Evolutionary conservation across 1,284 basidiomycete genomes (phyloP), one percentile per base, ranked within the genome.

Genomic region (Chalciporus sp.): DNA sequence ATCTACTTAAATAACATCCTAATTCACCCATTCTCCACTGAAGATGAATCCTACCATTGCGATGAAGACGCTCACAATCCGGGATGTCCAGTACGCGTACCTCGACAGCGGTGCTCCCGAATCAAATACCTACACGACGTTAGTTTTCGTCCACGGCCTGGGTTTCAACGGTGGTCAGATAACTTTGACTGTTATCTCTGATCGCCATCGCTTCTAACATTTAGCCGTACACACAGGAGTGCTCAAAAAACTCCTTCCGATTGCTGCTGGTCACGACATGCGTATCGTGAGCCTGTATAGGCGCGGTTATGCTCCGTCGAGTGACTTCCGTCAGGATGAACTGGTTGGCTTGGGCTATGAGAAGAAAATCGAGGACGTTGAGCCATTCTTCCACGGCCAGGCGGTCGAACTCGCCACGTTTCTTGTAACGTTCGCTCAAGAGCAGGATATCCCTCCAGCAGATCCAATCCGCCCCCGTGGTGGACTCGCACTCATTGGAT

Each of bases 301-400:
- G 49, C 65, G 65, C 4, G 68, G 68, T 0, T 67, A 70, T n/a
- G 0, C 43, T 3, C 61, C 61, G 4, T 70, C 68, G 17, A 68
- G 67, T 20, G 41, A 56, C 12, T 67, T 65, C 26, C 27, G 35
- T 37, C 50, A 53, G 0, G 40, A 46, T 0, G 62, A 63, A 10
- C 4, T 67, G 14, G 4, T 26, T 1, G 35, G 48, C 2, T 40
- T 67, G 29, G 62, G 64, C 2, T 14, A 1, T 1, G 42, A 33
- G 49, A 68, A 64, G 47, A 54, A 49, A 47, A 48, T 49, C 2
- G 55, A 65, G 3, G 62, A 61, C 0, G 35, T 42, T 1, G 63
- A 64, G 31, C 26, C 53, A 0, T 69, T 66, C 49, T 51, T 51
- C 20, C 56, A 65, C 7, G 28, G 39, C 1, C 65, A 67, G n/a